Evolutionary conservation across 2,329 filamentous ascomycete genomes (phyloP).

Genomic region (Ceratocystis destructans): DNA sequence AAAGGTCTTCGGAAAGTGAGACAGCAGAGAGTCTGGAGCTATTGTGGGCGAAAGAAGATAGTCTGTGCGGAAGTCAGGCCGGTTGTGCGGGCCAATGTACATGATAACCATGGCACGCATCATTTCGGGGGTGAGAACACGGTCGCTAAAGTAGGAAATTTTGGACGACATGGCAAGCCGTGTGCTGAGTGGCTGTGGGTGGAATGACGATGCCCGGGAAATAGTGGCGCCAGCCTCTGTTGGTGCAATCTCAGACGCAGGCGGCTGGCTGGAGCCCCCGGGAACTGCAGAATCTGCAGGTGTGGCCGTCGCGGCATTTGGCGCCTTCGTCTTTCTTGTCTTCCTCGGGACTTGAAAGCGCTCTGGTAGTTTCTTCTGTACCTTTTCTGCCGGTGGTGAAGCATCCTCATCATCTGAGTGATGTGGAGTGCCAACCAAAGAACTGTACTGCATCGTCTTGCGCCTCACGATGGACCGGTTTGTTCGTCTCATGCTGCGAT

Average conservation of each 20-base stretch:
- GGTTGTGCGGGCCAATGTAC: slow-evolving; percentile 85
- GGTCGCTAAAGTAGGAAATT: slow-evolving; percentile 96
- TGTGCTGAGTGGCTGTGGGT: slow-evolving; percentile 52
- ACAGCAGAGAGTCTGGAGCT: slow-evolving; percentile 70
- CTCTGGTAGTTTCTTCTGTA: slow-evolving; percentile 9
- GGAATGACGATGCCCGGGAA: slow-evolving; percentile 32
- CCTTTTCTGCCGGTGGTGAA: background rate
- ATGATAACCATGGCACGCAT: slow-evolving; percentile 98
- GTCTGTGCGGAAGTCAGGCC: slow-evolving; percentile 83
- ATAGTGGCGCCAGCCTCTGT: background rate
- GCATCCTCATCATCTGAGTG: slow-evolving; percentile 61
- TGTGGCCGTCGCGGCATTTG: background rate
- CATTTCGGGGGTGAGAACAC: slow-evolving; percentile 90
- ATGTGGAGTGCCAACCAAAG: slow-evolving; percentile 69
- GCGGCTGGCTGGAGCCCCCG: background rate
- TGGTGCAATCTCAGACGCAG: background rate
- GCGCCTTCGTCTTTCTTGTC: slow-evolving; percentile 19
- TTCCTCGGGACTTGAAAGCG: background rate
- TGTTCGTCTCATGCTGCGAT: slow-evolving; percentile 61
- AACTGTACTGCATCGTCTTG: slow-evolving; percentile 81
- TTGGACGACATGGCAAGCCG: slow-evolving; percentile 91
- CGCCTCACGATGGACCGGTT: slow-evolving; percentile 66
- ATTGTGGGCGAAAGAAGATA: slow-evolving; percentile 82
- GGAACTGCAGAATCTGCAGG: background rate
- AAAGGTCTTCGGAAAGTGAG: slow-evolving; percentile 84